These are phyloP conservation scores for Fusarium sp. DNA, from an alignment of 2,329 filamentous ascomycete species.

Conservation along the genomic window DNA sequence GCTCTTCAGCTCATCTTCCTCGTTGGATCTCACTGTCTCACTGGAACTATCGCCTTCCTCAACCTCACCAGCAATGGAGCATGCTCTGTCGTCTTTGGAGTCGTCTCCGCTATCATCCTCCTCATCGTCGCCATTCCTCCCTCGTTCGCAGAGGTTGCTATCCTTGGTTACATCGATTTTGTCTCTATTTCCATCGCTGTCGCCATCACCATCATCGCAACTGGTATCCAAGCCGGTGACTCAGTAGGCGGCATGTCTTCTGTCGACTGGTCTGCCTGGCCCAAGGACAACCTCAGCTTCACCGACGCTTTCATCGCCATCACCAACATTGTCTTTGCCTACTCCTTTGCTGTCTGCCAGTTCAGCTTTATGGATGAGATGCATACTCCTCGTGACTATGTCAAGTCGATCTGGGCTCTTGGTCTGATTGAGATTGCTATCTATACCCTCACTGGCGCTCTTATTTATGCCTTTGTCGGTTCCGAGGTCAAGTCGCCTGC, in stretches of 20 bases:
- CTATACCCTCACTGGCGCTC: conserved; percentile 72
- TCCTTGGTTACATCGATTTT: conserved; percentile 65
- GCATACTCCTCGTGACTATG: conserved; percentile 58
- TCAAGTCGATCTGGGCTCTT: conserved; percentile 68
- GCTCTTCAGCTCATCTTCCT: conserved; percentile 73
- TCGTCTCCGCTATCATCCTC: conserved; percentile 57
- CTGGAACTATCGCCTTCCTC: conserved; percentile 75
- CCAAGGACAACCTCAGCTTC: conserved; percentile 57
- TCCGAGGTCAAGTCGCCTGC: conserved; percentile 71
- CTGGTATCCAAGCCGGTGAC: conserved; percentile 58
- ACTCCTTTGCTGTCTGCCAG: conserved; percentile 64
- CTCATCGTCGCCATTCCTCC: conserved; percentile 58
- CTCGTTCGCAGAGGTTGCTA: conserved; percentile 59
- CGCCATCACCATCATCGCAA: conserved; percentile 71
- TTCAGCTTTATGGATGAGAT: conserved; percentile 65
- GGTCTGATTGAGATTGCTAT: conserved; percentile 70
- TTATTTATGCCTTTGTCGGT: conserved; percentile 77
- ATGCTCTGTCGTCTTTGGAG: conserved; percentile 57
- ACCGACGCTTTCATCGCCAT: conserved; percentile 68
- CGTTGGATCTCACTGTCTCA: conserved; percentile 76
- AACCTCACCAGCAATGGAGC: conserved; percentile 66
- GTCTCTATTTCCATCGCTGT: conserved; percentile 71
- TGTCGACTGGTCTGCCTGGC: conserved; percentile 57
- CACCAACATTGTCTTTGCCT: conserved; percentile 77
- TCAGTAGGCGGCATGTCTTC: conserved; percentile 45